Base-by-base conservation (phyloP, 1,139 yeast genomes). In the Geotrichum reessii region DNA sequence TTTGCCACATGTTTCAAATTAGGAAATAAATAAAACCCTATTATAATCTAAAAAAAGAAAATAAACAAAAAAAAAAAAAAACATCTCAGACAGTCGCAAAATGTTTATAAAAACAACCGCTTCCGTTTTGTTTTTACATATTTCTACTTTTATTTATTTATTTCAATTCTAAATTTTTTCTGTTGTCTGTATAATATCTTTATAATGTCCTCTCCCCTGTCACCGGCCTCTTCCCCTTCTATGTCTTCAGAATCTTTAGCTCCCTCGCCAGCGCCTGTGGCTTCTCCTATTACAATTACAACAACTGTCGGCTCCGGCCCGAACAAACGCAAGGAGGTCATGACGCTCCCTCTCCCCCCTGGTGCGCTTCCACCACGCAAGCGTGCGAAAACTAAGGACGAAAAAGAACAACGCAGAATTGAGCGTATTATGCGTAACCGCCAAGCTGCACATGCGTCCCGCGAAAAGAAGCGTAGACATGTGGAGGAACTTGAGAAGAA, bases 361-460 rank as follows among this genome's bases (percentile, higher is more conserved):
- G 76, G 74, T 3, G 67, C 89, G 33, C 78, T 92, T 63, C 97
- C 98, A 33, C 98, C 98, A 58, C 82, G 99, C 64, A 93, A 93
- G 76, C 82, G 98, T 67, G 99, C 99, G 11, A 90, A 88, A 78
- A 93, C 99, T 48, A 84, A 88, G 67, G 97, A 92, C 74, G 99
- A 93, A 75, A 93, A 92, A 76, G 98, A 93, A 74, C 97, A 92
- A 74, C 86, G 99, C 63, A 82, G 97, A 57, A 84, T 92, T 57
- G 98, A 93, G 75, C 79, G 99, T 61, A 91, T 93, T 58, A 79
- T 93, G 71, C 82, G 99, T 70, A 93, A 93, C 73, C 84, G 99
- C 69, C 87, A 93, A 71, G 98, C 99, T 25, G 99, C 99, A 51
- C 98, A 93, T 72, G 96, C 96, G 53, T 88, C 96, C 40, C 83